A percentile compares a stretch with the other conserved stretches of the same genome.
Evolutionary conservation across 2,329 filamentous ascomycete genomes (phyloP).

Genomic region (Xylaria sp.): DNA sequence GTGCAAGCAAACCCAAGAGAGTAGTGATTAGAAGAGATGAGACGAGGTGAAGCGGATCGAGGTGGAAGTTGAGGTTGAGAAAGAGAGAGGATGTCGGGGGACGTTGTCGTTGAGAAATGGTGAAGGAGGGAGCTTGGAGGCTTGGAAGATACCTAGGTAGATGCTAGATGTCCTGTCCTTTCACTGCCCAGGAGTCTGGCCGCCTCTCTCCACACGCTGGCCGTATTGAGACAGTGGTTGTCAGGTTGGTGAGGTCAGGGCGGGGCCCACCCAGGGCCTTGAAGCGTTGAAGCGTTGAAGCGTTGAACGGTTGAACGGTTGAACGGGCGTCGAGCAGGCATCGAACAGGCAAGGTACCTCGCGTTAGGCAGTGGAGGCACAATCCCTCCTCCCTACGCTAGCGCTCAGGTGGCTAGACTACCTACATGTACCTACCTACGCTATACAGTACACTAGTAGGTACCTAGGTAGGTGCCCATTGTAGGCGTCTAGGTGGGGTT

Average conservation of each 20-base stretch:
- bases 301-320: no score
- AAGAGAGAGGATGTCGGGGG: conserved; percentile 13
- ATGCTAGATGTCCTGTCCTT: conserved; percentile 29
- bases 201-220: conserved; percentile 21
- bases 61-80: conserved; percentile 34
- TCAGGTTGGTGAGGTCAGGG: conserved; percentile 29
- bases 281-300: no score
- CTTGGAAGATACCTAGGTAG: conserved; percentile 7
- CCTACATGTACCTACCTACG: no score
- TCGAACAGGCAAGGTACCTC: no score
- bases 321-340: no score
- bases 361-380: no score
- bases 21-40: conserved; percentile 22
- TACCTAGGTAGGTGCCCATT: no score
- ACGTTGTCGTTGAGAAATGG: conserved; percentile 27
- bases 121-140: conserved; percentile 37
- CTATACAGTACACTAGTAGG: no score
- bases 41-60: conserved; percentile 21
- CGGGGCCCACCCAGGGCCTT: conserved; percentile 21
- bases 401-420: no score
- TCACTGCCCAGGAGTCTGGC: not conserved
- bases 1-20: conserved; percentile 41
- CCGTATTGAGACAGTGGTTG: conserved; percentile 20
- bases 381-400: no score
- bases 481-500: no score